These are phyloP conservation scores for Cladophialophora chaetospira DNA, from an alignment of 2,329 filamentous ascomycete species.

Conservation along the genomic window DNA sequence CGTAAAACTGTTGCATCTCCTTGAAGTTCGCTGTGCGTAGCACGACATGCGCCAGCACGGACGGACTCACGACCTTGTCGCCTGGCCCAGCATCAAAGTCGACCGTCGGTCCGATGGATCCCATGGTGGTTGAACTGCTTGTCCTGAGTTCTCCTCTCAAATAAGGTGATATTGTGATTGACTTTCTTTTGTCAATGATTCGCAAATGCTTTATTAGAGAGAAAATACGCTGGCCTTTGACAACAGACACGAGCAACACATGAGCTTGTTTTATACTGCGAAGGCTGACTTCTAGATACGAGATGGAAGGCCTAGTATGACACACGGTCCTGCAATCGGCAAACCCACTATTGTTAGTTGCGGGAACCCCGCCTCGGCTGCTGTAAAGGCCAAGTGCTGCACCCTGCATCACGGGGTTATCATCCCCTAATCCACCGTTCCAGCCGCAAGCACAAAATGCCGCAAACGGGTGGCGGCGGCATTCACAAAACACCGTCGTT, in stretches of 20 bases:
- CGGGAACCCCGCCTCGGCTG: not conserved
- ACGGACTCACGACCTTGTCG: constrained; percentile 7
- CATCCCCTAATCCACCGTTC: too few species aligned
- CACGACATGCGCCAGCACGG: constrained; percentile 5
- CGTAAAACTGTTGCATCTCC: constrained; percentile 9
- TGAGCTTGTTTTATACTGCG: not conserved
- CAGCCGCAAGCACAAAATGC: too few species aligned
- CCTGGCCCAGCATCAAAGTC: constrained; percentile 6
- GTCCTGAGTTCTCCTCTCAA: not conserved
- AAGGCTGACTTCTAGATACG: not conserved
- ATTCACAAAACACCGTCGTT: too few species aligned
- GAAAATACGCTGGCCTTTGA: not conserved
- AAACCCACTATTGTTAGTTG: not conserved
- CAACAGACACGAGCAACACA: not conserved
- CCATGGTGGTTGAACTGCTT: not conserved
- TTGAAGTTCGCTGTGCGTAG: constrained; percentile 2
- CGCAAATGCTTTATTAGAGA: too few species aligned
- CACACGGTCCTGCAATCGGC: too few species aligned
- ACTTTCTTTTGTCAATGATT: too few species aligned
- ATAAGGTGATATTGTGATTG: not conserved
- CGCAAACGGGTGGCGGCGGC: too few species aligned
- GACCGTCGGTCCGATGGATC: constrained; percentile 1
- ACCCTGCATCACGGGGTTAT: too few species aligned
- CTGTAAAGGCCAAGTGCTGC: not conserved
- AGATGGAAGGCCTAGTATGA: not conserved